Conservation (phyloP, 2,329 filamentous ascomycete genomes). For the Tolypocladium nubicola region DNA sequence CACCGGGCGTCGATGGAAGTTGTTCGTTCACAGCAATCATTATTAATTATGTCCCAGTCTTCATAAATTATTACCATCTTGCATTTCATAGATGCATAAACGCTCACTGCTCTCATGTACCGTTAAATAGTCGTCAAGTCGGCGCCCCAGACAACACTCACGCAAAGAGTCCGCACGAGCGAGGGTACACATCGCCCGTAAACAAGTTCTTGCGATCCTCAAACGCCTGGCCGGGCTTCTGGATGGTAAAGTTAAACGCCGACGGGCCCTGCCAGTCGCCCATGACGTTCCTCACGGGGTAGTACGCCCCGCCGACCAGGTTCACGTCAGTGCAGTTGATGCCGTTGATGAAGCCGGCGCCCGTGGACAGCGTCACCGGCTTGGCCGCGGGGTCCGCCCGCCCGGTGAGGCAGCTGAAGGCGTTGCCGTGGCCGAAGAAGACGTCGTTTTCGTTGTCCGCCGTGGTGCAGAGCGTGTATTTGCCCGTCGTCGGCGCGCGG, state of each 20-base stretch:
- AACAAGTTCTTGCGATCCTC: conserved; percentile 4
- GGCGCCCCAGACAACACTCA: background rate
- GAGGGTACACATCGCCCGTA: conserved; percentile 2
- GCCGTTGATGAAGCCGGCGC: conserved; percentile 8
- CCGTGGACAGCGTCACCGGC: conserved; percentile 7
- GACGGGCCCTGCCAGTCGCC: conserved; percentile 9
- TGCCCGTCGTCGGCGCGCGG: conserved; percentile 6
- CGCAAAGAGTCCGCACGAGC: background rate
- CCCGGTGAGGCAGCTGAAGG: conserved; percentile 8
- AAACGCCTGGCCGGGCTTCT: conserved; percentile 3
- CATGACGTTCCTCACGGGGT: conserved; percentile 12
- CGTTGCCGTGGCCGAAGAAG: conserved; percentile 10
- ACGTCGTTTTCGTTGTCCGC: conserved; percentile 12
- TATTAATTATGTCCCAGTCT: background rate
- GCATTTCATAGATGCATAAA: background rate
- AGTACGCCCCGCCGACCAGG: conserved; percentile 7
- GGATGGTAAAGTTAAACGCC: conserved; percentile 5
- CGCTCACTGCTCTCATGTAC: background rate
- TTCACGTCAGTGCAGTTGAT: conserved; percentile 7
- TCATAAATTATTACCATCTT: background rate
- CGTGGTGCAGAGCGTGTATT: conserved; percentile 10
- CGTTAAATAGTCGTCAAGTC: background rate
- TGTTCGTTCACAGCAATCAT: too few relatives aligned
- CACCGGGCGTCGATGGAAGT: too few relatives aligned
- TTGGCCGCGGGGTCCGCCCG: background rate